These are phyloP conservation scores for Colletotrichum plurivorum DNA, from an alignment of 2,329 filamentous ascomycete genomes.

Conservation along the genomic window DNA sequence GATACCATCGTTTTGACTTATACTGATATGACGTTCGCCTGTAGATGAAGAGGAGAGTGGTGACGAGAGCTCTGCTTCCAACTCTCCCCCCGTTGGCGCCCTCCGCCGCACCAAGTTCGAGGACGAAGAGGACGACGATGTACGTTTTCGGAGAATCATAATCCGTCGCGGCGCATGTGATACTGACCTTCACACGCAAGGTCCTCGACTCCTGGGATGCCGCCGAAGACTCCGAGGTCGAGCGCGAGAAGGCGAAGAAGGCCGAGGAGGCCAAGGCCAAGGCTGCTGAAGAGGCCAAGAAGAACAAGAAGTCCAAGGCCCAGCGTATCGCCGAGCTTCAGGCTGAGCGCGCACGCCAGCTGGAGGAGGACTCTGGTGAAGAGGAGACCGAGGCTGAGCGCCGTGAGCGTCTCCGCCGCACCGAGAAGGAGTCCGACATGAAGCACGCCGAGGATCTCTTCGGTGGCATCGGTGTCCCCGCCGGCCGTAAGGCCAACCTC, in stretches of 20 bases:
- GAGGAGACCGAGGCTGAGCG: slow-evolving; percentile 81
- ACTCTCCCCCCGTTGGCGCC: slow-evolving; percentile 55
- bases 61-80: slow-evolving; percentile 52
- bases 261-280: slow-evolving; percentile 89
- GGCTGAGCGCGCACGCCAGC: slow-evolving; percentile 70
- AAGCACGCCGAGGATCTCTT: slow-evolving; percentile 94
- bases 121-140: slow-evolving; percentile 91
- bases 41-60: slow-evolving; percentile 57
- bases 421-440: slow-evolving; percentile 90
- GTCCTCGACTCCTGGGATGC: slow-evolving; percentile 98
- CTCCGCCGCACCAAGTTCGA: slow-evolving; percentile 78
- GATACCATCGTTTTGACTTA: neutral
- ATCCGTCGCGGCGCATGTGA: slow-evolving; percentile 14
- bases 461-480: slow-evolving; percentile 77
- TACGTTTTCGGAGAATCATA: slow-evolving; percentile 57
- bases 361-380: slow-evolving; percentile 58
- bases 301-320: slow-evolving; percentile 90
- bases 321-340: slow-evolving; percentile 88
- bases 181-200: slow-evolving; percentile 57
- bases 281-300: slow-evolving; percentile 88
- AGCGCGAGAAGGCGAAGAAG: slow-evolving; percentile 94
- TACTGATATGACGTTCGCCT: slow-evolving; percentile 26
- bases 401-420: slow-evolving; percentile 81
- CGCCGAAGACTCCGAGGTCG: slow-evolving; percentile 95
- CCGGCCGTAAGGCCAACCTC: slow-evolving; percentile 77